Base-by-base conservation (phyloP, 2,329 filamentous ascomycete genomes). In the Ophiosphaerella herpotricha region DNA sequence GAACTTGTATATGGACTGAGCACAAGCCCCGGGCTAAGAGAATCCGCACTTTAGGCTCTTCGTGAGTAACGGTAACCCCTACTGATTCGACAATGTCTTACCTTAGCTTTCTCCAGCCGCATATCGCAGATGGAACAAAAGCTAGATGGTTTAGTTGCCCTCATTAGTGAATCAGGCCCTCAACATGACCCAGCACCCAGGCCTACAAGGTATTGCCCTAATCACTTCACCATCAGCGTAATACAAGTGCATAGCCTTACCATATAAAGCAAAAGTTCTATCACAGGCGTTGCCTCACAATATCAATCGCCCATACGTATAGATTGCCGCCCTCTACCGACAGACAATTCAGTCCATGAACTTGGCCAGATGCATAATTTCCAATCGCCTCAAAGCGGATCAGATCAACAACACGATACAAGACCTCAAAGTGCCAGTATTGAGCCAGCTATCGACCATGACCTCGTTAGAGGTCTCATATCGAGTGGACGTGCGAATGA, bases 401-500 rank as follows among this genome's bases (percentile, higher is more conserved):
- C 16, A 39, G 36, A 39, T 21, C 18, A 21, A 21, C 18, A 21
- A 21, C 18, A 21, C 18, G 18, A 21, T 21, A 21, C 18, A 21
- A 21, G 18, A 21, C 13, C 11, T 13, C 36, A 39, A 18, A 39
- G 16, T 21, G 23, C 18, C 16, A 7, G 14, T 39, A 11, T 21
- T 12, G 59, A 63, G 32, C 48, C 54, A n/a, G 14, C 35, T 1
- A 52, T 64, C 8, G 37, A 57, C 8, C 39, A 51, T 41, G 48
- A 60, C 9, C 31, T 50, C 6, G 39, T 63, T 1, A 46, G 52
- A 14, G 33, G 43, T 11, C 39, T 64, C 1, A 34, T 64, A 13
- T 16, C 39, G 3, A 61, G n/a, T 36, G 56, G 53, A 21, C 48
- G 59, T 37, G 61, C 61, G 2, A 60, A 64, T 9, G 37, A 3